phyloP scores from a whole-genome alignment of 768 basidiomycete species.

The Rhodotorula toruloides region DNA sequence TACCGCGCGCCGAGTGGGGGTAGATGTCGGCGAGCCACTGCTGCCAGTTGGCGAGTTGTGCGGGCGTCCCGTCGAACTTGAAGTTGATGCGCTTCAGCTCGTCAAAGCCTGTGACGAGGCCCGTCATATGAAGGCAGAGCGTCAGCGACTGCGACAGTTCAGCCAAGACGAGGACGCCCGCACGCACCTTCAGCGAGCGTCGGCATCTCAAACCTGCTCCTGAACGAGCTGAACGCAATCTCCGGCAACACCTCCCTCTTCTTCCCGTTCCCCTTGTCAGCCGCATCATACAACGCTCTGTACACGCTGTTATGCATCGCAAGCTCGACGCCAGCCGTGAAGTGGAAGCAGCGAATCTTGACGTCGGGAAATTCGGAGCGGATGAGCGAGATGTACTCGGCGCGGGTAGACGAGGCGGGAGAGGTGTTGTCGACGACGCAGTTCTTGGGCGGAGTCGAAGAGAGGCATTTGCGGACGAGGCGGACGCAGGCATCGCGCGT shows the following conservation, averaged over 20 bases:
- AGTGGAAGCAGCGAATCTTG: constrained; percentile 62
- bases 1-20: too few species aligned
- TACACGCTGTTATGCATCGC: constrained; percentile 90
- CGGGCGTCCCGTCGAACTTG: constrained; percentile 69
- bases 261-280: constrained; percentile 10
- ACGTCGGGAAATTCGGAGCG: constrained; percentile 9
- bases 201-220: constrained; percentile 57
- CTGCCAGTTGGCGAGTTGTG: constrained; percentile 66
- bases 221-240: constrained; percentile 45
- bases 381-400: constrained; percentile 61
- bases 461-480: constrained; percentile 57
- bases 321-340: constrained; percentile 69
- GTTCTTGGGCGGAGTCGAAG: constrained; percentile 53
- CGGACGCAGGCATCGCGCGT: constrained; percentile 71
- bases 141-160: neutral
- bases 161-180: too few species aligned
- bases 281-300: constrained; percentile 16
- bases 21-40: constrained; percentile 75
- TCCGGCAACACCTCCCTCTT: constrained; percentile 25
- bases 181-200: constrained; percentile 57
- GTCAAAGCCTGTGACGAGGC: constrained; percentile 50
- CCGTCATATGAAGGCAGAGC: neutral
- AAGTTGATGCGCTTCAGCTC: constrained; percentile 75
- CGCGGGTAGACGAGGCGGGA: constrained; percentile 63
- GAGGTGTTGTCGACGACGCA: constrained; percentile 94